phyloP scores from a whole-genome alignment of 352 stramenopile species.

The Blastocystis sp. region DNA sequence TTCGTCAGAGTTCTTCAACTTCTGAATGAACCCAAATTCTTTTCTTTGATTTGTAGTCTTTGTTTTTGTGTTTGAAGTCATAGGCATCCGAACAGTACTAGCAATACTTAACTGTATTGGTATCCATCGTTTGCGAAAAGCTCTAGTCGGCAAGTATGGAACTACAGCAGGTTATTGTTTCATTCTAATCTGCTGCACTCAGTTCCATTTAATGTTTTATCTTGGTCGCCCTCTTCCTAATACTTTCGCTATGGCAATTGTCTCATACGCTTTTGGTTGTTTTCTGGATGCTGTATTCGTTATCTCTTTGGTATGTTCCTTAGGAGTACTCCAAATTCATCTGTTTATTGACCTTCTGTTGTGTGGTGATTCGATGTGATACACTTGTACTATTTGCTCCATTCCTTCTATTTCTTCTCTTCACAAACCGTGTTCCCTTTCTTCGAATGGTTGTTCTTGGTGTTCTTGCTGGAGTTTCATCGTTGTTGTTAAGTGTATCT shows the following conservation, averaged over 20 bases:
- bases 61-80: neutral
- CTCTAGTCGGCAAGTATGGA: slow-evolving; percentile 50
- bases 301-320: neutral
- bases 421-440: slow-evolving; percentile 67
- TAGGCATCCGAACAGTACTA: slow-evolving; percentile 70
- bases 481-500: slow-evolving; percentile 10
- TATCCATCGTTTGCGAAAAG: slow-evolving; percentile 29
- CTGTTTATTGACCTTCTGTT: slow-evolving; percentile 80
- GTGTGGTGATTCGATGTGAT: slow-evolving; percentile 90
- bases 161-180: slow-evolving; percentile 20
- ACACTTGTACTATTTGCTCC: slow-evolving; percentile 86
- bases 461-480: slow-evolving; percentile 69
- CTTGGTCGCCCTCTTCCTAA: slow-evolving; percentile 89
- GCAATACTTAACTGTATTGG: slow-evolving; percentile 70
- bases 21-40: slow-evolving; percentile 67
- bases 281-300: slow-evolving; percentile 67
- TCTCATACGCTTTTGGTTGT: slow-evolving; percentile 68
- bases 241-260: slow-evolving; percentile 82
- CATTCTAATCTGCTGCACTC: slow-evolving; percentile 68
- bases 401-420: slow-evolving; percentile 80
- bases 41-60: slow-evolving; percentile 66
- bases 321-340: slow-evolving; percentile 67
- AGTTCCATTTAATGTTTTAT: slow-evolving; percentile 98
- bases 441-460: slow-evolving; percentile 72
- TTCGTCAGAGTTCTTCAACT: slow-evolving; percentile 65